A percentile compares a stretch with the other conserved stretches of the same genome.
phyloP scores from a whole-genome alignment of 495 filamentous ascomycete species.

The Aspergillus funiculosus region DNA sequence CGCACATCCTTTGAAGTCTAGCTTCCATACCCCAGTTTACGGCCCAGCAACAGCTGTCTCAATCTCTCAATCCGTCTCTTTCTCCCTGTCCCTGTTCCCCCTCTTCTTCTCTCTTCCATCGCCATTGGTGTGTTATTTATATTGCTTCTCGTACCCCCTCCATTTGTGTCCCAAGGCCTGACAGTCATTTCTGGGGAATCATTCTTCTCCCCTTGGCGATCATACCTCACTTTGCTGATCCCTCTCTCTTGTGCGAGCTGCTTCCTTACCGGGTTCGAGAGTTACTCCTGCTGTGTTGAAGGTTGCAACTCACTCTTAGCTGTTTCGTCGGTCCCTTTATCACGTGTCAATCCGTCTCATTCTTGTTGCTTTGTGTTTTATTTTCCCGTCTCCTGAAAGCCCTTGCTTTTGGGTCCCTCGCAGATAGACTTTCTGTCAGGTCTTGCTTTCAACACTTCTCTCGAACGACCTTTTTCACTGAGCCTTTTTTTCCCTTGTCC shows the following conservation, averaged over 20 bases:
- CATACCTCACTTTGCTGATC: conserved; percentile 15
- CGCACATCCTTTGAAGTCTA: conserved; percentile 9
- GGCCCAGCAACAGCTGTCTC: conserved; percentile 24
- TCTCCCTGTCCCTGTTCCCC: conserved; percentile 10
- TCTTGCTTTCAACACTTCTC: not conserved
- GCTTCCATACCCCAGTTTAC: conserved; percentile 1
- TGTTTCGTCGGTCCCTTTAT: conserved; percentile 16
- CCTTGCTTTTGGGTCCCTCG: conserved; percentile 13
- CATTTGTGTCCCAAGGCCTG: conserved; percentile 14
- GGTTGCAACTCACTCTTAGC: conserved; percentile 22
- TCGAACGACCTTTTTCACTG: not conserved
- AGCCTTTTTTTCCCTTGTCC: not conserved
- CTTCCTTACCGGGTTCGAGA: conserved; percentile 16
- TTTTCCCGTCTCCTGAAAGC: conserved; percentile 12
- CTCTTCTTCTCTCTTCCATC: conserved; percentile 14
- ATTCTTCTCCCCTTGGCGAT: conserved; percentile 16
- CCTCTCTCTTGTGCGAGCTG: conserved; percentile 17
- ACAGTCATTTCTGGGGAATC: conserved; percentile 10
- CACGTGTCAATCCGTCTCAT: conserved; percentile 15
- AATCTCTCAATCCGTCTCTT: conserved; percentile 19
- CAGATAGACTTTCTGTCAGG: not conserved
- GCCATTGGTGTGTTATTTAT: conserved; percentile 19
- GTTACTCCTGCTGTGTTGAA: conserved; percentile 22
- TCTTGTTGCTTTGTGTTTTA: conserved; percentile 18
- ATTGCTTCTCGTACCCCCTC: conserved; percentile 9